Conservation (phyloP, 129 eudicot genomes). For the Oenanthe sinensis region DNA sequence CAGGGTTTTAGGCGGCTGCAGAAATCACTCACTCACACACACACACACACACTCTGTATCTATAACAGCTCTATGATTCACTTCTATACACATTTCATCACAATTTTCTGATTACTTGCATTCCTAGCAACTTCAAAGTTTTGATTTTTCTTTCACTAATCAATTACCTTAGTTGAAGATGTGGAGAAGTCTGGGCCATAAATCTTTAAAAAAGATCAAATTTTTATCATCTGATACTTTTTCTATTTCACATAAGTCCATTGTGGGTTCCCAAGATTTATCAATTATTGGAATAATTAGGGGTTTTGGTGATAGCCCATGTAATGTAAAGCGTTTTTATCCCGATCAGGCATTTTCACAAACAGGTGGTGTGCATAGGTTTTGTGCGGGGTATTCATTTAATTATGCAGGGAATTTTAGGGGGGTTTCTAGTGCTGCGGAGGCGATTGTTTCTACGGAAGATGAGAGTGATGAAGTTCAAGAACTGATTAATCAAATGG, state of each 20-base stretch:
- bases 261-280: slow-evolving; percentile 16
- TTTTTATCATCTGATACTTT: slow-evolving; percentile 18
- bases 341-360: slow-evolving; percentile 13
- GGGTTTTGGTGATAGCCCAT: neutral
- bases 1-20: slow-evolving; percentile 6
- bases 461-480: slow-evolving; percentile 72
- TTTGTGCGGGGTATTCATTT: slow-evolving; percentile 9
- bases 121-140: neutral
- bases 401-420: slow-evolving; percentile 13
- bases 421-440: slow-evolving; percentile 54
- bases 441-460: slow-evolving; percentile 55
- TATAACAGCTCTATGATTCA: neutral
- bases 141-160: neutral
- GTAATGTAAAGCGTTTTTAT: slow-evolving; percentile 3
- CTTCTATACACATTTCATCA: neutral
- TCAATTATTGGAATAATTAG: slow-evolving; percentile 1
- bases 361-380: slow-evolving; percentile 10
- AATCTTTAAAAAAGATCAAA: slow-evolving; percentile 53
- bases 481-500: slow-evolving; percentile 43
- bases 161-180: slow-evolving; percentile 11
- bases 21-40: neutral
- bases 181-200: slow-evolving; percentile 61
- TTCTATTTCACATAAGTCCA: neutral
- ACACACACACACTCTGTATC: neutral
- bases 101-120: neutral